Base-by-base conservation (phyloP, 2,329 filamentous ascomycete genomes). In the Alternaria brassicae region DNA sequence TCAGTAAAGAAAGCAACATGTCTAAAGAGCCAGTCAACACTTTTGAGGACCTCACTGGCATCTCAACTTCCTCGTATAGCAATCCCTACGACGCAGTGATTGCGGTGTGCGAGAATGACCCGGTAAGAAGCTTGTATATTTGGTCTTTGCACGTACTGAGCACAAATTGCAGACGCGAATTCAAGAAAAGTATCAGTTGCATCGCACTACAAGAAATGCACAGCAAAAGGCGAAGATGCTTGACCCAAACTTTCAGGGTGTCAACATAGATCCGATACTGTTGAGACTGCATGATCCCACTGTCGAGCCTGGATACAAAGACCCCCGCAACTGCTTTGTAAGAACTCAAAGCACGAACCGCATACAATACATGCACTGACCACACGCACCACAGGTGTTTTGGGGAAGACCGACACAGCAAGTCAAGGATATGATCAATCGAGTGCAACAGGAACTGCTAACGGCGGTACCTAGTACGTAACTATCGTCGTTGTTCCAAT, bases 381-480 rank as follows among this genome's bases (percentile, higher is more conserved):
- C 8, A 1, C 17, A 25, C 13, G 12, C 13, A 23, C 3, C 9
- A 19, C 4, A 23, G 44, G 44, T 93, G 0, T 89, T 97, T 72
- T 97, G 93, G 92, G 92, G 91, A 3, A 84, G 93, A 6, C 94
- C 94, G 15, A 91, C 93, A 0, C 79, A 86, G 44, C 87, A 89
- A 66, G 82, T 97, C 17, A 82, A 89, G 44, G 79, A 84, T 19
- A 79, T 98, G 58, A 87, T 94, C 3, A 78, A 81, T 2, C 84
- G 85, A 56, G 79, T 97, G 28, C 94, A 97, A 77, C 77, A 83
- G 49, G 84, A 86, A 69, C 80, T 96, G 47, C 81, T 83, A 56
- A 79, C 82, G 19, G 84, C 86, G 19, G 89, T 89, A 13, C 91
- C 92, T 34, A 85, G 92, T 95, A 81, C 75, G 89, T 49, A 6